Percentiles rank a stretch among this genome's conserved stretches.
These are phyloP conservation scores for Leccinum aurantiacum DNA, from an alignment of 768 basidiomycete genomes.

Conservation along the genomic window DNA sequence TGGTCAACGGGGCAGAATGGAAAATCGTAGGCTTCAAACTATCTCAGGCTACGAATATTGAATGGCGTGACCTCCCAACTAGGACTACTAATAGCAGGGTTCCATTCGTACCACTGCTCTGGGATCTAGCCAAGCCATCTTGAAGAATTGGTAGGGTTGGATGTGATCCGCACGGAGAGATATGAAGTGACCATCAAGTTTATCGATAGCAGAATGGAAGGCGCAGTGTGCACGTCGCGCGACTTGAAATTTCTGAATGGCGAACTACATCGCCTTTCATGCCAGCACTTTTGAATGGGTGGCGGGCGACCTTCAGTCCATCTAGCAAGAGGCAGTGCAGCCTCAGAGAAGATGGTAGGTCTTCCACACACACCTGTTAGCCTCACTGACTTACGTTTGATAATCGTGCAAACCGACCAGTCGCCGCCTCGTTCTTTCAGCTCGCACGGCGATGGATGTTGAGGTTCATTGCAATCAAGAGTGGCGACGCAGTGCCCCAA, in stretches of 20 bases:
- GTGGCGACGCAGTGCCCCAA: background rate
- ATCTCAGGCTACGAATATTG: constrained; percentile 15
- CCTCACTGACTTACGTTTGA: background rate
- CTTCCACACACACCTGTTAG: background rate
- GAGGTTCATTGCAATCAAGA: background rate
- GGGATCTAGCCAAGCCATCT: background rate
- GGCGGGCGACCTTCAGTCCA: background rate
- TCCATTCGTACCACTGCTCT: background rate
- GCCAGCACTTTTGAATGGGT: constrained; percentile 1
- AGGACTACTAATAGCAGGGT: background rate
- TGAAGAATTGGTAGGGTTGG: constrained; percentile 5
- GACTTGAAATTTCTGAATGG: background rate
- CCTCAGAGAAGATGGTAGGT: background rate
- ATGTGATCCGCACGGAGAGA: constrained; percentile 24
- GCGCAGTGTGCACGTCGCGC: constrained; percentile 10
- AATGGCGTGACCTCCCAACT: constrained; percentile 13
- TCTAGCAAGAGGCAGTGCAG: background rate
- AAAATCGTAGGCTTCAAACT: constrained; percentile 1
- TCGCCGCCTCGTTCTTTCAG: constrained; percentile 1
- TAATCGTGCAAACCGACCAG: background rate
- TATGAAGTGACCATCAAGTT: constrained; percentile 3
- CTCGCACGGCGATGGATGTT: background rate
- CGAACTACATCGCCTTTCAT: constrained; percentile 14
- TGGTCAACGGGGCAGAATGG: constrained; percentile 3
- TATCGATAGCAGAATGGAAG: constrained; percentile 22